Conservation (phyloP, 192 early-diverging fungal species). For the Coemansia sp. region DNA sequence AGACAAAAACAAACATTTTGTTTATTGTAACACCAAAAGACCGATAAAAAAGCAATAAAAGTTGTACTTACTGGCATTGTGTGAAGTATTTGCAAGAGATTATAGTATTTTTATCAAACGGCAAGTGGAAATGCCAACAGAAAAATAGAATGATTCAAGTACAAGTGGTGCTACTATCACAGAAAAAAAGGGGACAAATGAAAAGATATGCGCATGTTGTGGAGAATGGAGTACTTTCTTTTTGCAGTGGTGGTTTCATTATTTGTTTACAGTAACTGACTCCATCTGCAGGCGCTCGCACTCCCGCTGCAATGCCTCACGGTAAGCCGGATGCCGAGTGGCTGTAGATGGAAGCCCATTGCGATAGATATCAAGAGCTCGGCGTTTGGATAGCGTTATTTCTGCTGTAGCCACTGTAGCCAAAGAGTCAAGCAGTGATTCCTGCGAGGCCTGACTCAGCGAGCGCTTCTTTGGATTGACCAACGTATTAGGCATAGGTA, state of each 20-base stretch:
- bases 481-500: conserved; percentile 19
- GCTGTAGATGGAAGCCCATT: conserved; percentile 9
- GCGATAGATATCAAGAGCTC: conserved; percentile 4
- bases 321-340: conserved; percentile 19
- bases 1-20: no score
- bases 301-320: conserved; percentile 43
- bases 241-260: background rate
- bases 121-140: background rate
- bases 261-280: background rate
- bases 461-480: conserved; percentile 20
- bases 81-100: background rate
- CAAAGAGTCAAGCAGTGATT: conserved; percentile 38
- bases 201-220: background rate
- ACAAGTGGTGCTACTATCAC: conserved; percentile 15
- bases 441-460: conserved; percentile 16
- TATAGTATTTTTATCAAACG: background rate
- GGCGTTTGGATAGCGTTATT: conserved; percentile 32
- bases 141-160: conserved; percentile 2
- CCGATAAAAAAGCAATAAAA: background rate
- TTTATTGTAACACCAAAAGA: no score
- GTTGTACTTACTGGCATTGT: no score
- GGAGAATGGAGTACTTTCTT: background rate
- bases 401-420: conserved; percentile 46
- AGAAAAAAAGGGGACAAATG: background rate
- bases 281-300: conserved; percentile 41